Percentiles rank a stretch among this genome's conserved stretches.
Conservation (phyloP, 2,329 filamentous ascomycete genomes). For the Diaporthe batatas region DNA sequence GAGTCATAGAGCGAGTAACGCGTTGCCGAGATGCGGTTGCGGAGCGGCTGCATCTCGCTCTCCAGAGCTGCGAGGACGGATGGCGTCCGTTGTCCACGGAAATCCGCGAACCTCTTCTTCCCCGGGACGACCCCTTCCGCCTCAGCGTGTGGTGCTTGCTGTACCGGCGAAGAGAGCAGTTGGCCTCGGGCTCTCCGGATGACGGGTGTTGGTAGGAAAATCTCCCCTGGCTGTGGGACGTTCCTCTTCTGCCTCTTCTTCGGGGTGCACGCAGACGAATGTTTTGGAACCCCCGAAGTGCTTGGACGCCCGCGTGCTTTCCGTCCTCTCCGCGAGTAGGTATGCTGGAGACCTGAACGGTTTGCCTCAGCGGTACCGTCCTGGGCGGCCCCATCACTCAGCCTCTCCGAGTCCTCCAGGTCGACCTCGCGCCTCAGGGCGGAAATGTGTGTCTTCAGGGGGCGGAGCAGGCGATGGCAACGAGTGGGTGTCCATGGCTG, state of each 20-base stretch:
- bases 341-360: slow-evolving; percentile 33
- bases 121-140: neutral
- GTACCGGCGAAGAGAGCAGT: slow-evolving; percentile 48
- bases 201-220: slow-evolving; percentile 51
- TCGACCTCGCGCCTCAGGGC: slow-evolving; percentile 53
- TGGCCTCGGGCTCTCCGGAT: slow-evolving; percentile 50
- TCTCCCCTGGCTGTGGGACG: slow-evolving; percentile 43
- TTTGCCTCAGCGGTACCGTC: neutral
- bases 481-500: slow-evolving; percentile 62
- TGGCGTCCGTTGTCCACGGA: slow-evolving; percentile 9
- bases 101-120: slow-evolving; percentile 41
- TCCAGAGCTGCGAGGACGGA: slow-evolving; percentile 47
- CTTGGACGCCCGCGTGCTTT: slow-evolving; percentile 9
- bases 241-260: slow-evolving; percentile 19
- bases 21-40: slow-evolving; percentile 48
- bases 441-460: slow-evolving; percentile 59
- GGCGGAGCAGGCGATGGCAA: slow-evolving; percentile 62
- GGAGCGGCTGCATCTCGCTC: slow-evolving; percentile 52
- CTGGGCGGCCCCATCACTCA: slow-evolving; percentile 16
- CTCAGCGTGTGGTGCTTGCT: slow-evolving; percentile 36
- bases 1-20: slow-evolving; percentile 58
- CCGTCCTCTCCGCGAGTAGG: slow-evolving; percentile 42
- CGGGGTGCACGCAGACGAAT: neutral
- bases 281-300: neutral
- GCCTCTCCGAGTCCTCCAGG: slow-evolving; percentile 39